Base-by-base conservation (phyloP, 1,139 yeast genomes). In the Zhuliangozyma parablackwelliae region DNA sequence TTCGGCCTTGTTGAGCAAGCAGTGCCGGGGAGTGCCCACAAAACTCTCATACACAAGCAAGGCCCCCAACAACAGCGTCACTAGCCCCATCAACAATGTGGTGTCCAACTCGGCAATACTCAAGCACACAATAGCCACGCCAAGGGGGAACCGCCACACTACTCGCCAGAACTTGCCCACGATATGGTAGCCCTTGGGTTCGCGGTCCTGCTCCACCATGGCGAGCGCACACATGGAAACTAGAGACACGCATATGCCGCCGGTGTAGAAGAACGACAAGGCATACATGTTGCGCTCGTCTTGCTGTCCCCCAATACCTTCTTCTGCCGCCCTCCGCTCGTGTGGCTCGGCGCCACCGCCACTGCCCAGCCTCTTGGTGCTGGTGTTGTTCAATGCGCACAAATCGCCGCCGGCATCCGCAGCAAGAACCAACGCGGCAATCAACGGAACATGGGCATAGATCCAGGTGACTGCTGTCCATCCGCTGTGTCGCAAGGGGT, bases 331-430 rank as follows among this genome's bases (percentile, higher is more conserved):
- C 10, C 20, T 6, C 35, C 32, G 33, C 16, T 34, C 37, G 6
- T 24, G 25, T 24, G 44, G 31, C 26, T 21, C 34, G 7, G 10
- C 26, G 5, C 30, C 31, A 25, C 34, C n/a, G 31, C 33, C 35
- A 5, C 23, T 26, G 21, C 29, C 34, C 13, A 13, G 32, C 32
- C 43, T 37, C 9, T 23, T 26, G 6, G 40, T 37, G 23, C 40
- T 38, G 25, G 38, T 31, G 32, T 40, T 46, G 21, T 51, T 54
- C 25, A 49, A 40, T n/a, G 44, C 41, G 26, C 67, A 56, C 37
- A 78, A 54, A 33, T 75, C 81, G 2, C 79, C 80, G 7, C 80
- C 82, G 7, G 84, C 73, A 58, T 80, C 85, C 1, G 85, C 86
- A 24, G 80, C 72, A 38, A 80, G 61, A 31, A 77, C 70, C 42